Conservation (phyloP, 768 basidiomycete species). For the Hirschioporus abietinus region DNA sequence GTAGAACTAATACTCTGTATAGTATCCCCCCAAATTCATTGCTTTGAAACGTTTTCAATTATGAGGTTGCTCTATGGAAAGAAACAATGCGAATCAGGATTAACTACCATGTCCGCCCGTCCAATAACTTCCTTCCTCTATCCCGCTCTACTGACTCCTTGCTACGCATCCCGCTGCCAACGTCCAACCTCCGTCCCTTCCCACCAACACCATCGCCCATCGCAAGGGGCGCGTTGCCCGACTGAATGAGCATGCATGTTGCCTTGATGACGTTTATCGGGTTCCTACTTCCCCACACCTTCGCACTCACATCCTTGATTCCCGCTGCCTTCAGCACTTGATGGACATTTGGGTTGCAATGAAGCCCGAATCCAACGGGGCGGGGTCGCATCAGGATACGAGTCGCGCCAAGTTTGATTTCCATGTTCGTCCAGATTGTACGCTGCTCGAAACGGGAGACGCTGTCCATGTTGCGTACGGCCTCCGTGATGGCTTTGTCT, state of each 20-base stretch:
- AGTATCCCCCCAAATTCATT: background rate
- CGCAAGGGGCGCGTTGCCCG: constrained; percentile 70
- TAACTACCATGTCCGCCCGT: constrained; percentile 45
- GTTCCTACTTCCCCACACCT: constrained; percentile 92
- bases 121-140: constrained; percentile 72
- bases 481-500: constrained; percentile 56
- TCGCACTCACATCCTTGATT: constrained; percentile 91
- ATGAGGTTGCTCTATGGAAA: background rate
- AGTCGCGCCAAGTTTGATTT: constrained; percentile 79
- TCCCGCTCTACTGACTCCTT: constrained; percentile 75
- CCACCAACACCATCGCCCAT: constrained; percentile 85
- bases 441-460: constrained; percentile 92
- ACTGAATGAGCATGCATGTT: constrained; percentile 74
- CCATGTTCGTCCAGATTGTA: constrained; percentile 92
- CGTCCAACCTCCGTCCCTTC: constrained; percentile 60
- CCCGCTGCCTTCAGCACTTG: constrained; percentile 89
- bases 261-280: constrained; percentile 83
- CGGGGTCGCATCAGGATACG: constrained; percentile 74
- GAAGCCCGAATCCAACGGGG: constrained; percentile 87
- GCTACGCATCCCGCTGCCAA: constrained; percentile 66
- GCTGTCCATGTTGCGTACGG: constrained; percentile 84
- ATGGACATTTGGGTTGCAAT: constrained; percentile 86
- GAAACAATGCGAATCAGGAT: background rate
- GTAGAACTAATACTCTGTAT: background rate
- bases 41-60: background rate